Percentiles rank a stretch among this genome's conserved stretches.
Conservation (phyloP, 208 protist species). For the Leishmania martiniquensis region DNA sequence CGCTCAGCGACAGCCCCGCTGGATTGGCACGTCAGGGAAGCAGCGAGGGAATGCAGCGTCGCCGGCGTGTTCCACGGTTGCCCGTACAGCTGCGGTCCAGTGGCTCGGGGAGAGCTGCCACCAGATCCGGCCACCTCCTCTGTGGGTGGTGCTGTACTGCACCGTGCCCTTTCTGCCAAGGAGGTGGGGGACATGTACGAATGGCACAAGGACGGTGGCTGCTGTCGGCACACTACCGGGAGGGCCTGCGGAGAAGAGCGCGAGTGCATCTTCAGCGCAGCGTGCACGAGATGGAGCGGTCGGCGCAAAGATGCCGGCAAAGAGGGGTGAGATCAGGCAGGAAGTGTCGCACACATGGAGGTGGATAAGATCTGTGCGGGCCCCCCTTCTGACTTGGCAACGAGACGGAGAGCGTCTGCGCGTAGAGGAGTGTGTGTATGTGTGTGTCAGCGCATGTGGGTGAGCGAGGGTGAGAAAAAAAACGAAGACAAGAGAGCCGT, state of each 20-base stretch:
- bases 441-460: background rate
- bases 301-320: background rate
- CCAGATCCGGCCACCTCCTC: background rate
- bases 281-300: background rate
- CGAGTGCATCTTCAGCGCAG: conserved; percentile 2
- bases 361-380: background rate
- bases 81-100: conserved; percentile 5
- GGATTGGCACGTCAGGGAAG: conserved; percentile 1
- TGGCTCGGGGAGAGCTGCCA: background rate
- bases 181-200: background rate
- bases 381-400: background rate
- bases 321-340: background rate
- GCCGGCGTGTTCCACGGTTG: conserved; percentile 26
- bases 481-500: background rate
- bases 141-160: background rate
- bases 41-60: conserved; percentile 11
- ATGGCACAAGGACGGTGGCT: background rate
- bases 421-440: background rate
- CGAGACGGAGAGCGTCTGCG: too few species aligned
- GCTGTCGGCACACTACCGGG: conserved; percentile 4
- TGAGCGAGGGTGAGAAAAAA: background rate
- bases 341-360: background rate
- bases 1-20: too few species aligned
- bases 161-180: background rate
- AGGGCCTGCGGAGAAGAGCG: background rate